A percentile compares a stretch with the other conserved stretches of the same genome.
Conservation (phyloP, 1,139 yeast genomes). For the Blastobotrys malaysiensis region DNA sequence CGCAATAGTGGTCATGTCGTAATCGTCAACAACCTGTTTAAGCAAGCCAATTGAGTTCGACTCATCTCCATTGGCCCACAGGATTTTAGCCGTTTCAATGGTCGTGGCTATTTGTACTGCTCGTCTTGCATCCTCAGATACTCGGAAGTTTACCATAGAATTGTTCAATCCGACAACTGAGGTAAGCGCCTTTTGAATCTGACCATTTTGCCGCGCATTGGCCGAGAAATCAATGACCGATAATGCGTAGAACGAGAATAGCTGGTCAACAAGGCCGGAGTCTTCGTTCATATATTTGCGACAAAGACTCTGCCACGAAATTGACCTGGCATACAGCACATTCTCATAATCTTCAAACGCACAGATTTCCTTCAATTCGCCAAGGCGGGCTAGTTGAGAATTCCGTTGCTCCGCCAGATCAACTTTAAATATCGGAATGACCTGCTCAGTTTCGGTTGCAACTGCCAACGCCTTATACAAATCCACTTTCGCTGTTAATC, state of each 20-base stretch:
- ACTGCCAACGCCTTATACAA: constrained; percentile 6
- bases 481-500: constrained; percentile 4
- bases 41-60: constrained; percentile 18
- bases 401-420: background rate
- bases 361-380: background rate
- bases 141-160: background rate
- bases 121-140: background rate
- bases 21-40: background rate
- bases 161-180: constrained; percentile 10
- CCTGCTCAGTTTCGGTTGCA: constrained; percentile 6
- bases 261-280: background rate
- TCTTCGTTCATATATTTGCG: background rate
- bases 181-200: constrained; percentile 10
- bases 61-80: constrained; percentile 24
- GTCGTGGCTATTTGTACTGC: constrained; percentile 6
- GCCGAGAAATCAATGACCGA: constrained; percentile 17
- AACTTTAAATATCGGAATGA: background rate
- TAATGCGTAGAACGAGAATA: constrained; percentile 2
- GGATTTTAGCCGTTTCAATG: constrained; percentile 16
- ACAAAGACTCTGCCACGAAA: constrained; percentile 16
- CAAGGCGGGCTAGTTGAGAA: background rate
- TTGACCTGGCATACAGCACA: constrained; percentile 21
- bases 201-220: constrained; percentile 15
- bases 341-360: constrained; percentile 17
- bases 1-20: background rate